Conservation (phyloP, 306 rosid species). For the Fragaria nilgerrensis region DNA sequence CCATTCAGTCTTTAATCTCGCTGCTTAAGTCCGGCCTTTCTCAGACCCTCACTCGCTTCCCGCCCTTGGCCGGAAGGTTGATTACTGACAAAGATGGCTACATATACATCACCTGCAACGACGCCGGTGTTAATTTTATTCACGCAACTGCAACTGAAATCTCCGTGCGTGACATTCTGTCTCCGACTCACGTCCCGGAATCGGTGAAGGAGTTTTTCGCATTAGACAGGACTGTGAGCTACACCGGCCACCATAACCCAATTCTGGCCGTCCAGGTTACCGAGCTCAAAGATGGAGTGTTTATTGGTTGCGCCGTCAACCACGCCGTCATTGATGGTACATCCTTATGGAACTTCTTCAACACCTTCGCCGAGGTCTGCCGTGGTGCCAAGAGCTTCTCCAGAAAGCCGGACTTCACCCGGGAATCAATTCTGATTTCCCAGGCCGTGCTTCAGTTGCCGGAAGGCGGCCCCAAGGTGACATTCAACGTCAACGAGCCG, state of each 20-base stretch:
- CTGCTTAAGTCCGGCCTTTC: constrained; percentile 55
- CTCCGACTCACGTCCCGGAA: constrained; percentile 40
- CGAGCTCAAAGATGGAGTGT: constrained; percentile 67
- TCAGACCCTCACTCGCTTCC: constrained; percentile 61
- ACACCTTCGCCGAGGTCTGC: constrained; percentile 66
- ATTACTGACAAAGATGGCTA: constrained; percentile 53
- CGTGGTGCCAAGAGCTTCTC: constrained; percentile 30
- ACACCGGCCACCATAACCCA: constrained; percentile 59
- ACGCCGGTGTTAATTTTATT: constrained; percentile 68
- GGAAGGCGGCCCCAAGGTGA: constrained; percentile 62
- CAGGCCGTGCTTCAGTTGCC: constrained; percentile 60
- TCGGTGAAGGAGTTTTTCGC: constrained; percentile 57
- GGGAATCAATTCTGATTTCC: constrained; percentile 52
- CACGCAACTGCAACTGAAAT: constrained; percentile 38
- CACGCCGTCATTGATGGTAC: constrained; percentile 87
- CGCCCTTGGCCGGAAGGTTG: constrained; percentile 85
- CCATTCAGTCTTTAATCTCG: constrained; percentile 29
- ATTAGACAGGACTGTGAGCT: constrained; percentile 63
- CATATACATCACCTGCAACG: constrained; percentile 65
- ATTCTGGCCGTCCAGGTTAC: constrained; percentile 75
- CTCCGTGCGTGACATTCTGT: constrained; percentile 39
- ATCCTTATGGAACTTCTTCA: constrained; percentile 95
- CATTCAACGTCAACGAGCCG: constrained; percentile 57
- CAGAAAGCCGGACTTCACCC: constrained; percentile 54
- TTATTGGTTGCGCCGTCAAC: constrained; percentile 70